Evolutionary conservation across 2,329 filamentous ascomycete genomes (phyloP), one percentile per base, ranked within the genome.

Genomic region (Fusarium liriodendri): DNA sequence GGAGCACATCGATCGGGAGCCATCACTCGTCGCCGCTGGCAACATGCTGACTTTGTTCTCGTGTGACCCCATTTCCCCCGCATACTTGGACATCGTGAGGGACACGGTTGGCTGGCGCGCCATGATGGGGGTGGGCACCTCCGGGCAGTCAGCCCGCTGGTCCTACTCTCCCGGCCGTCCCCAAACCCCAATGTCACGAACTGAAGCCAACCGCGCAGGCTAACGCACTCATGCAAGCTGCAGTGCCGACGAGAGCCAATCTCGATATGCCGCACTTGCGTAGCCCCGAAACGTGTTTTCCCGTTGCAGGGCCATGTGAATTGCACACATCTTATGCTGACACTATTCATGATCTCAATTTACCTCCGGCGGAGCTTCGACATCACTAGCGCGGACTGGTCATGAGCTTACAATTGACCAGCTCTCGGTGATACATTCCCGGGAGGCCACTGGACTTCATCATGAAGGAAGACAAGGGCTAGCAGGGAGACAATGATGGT

Each of bases 61-160:
- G 74, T 76, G 69, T 71, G 74, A 77, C 74, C 73, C 74, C 72
- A 71, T 78, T 35, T 76, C 76, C 76, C 76, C 76, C 76, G 76
- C 76, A 78, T 77, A 67, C 64, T 71, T 69, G 57, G 60, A 62
- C 68, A 73, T 75, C 74, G 64, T 68, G 70, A 75, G 69, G 42
- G 74, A 72, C 74, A 77, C 76, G 76, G 75, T 77, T 77, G 76
- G 72, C 66, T 73, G 52, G 42, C 62, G 69, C 45, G 59, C 61
- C 40, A 52, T 62, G 61, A 73, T 65, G 52, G 66, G 59, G 63
- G 69, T 77, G 73, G 71, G 62, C 66, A 72, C 66, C 50, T 42
- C 52, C 32, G 67, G 69, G 61, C 42, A 55, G 59, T 29, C 60
- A 62, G 55, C 63, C 45, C 57, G 62, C 54, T 64, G 74, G 59